A percentile compares a stretch with the other conserved stretches of the same genome.
These are phyloP conservation scores for Xylariaceae sp. DNA, from an alignment of 2,329 filamentous ascomycete species.

Conservation along the genomic window DNA sequence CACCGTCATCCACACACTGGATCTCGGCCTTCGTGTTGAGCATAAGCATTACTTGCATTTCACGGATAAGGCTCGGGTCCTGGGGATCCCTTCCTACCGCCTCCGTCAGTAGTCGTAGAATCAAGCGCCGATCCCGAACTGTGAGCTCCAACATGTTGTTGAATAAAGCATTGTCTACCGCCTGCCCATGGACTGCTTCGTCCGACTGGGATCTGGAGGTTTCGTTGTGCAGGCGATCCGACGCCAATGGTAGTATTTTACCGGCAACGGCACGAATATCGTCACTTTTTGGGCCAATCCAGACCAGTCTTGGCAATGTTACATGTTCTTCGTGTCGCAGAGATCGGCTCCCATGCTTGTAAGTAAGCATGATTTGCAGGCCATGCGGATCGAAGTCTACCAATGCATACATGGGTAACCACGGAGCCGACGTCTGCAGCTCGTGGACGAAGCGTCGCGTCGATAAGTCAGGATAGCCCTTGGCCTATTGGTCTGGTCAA, in stretches of 20 bases:
- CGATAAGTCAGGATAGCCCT: slow-evolving; percentile 75
- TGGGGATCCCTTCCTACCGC: slow-evolving; percentile 25
- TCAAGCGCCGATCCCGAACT: slow-evolving; percentile 54
- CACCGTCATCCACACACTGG: slow-evolving; percentile 60
- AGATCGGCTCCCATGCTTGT: slow-evolving; percentile 64
- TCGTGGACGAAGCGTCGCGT: slow-evolving; percentile 62
- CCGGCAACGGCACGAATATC: slow-evolving; percentile 32
- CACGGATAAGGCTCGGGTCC: slow-evolving; percentile 43
- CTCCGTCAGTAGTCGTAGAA: slow-evolving; percentile 48
- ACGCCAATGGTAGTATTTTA: background rate
- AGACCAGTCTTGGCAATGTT: slow-evolving; percentile 50
- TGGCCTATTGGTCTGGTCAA: slow-evolving; percentile 50
- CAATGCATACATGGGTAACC: slow-evolving; percentile 57
- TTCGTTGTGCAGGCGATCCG: background rate
- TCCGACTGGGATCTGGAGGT: background rate
- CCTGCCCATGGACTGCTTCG: background rate
- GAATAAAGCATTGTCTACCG: slow-evolving; percentile 2
- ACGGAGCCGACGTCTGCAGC: slow-evolving; percentile 44
- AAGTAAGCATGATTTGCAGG: slow-evolving; percentile 68
- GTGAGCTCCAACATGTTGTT: slow-evolving; percentile 40
- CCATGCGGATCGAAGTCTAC: slow-evolving; percentile 78
- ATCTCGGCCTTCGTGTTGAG: slow-evolving; percentile 75
- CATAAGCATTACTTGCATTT: slow-evolving; percentile 70
- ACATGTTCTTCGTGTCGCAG: slow-evolving; percentile 56
- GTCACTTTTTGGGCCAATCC: slow-evolving; percentile 57